phyloP scores from a whole-genome alignment of 495 filamentous ascomycete genomes.

The Daldinia loculata region DNA sequence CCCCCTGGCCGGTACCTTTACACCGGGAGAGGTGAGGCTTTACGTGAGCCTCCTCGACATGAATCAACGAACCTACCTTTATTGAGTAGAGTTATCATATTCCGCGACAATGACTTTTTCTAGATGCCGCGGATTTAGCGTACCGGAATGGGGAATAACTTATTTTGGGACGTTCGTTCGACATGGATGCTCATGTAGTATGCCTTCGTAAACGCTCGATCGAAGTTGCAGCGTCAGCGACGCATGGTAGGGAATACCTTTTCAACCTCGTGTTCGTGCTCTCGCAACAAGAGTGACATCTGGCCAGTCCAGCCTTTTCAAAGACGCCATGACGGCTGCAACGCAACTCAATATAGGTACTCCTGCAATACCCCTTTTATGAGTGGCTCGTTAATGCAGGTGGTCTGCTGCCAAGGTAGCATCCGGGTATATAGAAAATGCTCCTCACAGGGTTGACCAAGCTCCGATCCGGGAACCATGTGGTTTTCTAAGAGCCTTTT shows the following conservation, averaged over 20 bases:
- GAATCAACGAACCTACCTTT: neutral
- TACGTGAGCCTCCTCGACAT: conserved; percentile 9
- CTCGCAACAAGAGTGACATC: conserved; percentile 14
- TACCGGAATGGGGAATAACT: neutral
- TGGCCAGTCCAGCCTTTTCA: conserved; percentile 30
- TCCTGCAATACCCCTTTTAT: conserved; percentile 22
- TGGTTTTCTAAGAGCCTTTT: conserved; percentile 16
- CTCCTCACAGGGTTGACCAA: conserved; percentile 29
- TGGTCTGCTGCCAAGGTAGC: conserved; percentile 41
- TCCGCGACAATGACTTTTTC: neutral
- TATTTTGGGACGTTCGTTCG: conserved; percentile 10
- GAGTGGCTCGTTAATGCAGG: conserved; percentile 24
- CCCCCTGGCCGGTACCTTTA: neutral
- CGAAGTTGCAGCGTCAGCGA: conserved; percentile 18
- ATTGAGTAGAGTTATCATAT: neutral
- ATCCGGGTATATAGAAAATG: conserved; percentile 48
- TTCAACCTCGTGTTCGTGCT: conserved; percentile 29
- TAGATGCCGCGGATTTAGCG: neutral
- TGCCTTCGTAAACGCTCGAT: conserved; percentile 12
- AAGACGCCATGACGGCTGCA: conserved; percentile 25
- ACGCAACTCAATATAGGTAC: conserved; percentile 15
- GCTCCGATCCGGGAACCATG: conserved; percentile 34
- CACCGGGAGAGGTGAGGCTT: conserved; percentile 2
- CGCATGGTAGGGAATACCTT: conserved; percentile 14
- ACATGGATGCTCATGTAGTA: conserved; percentile 14